These are phyloP conservation scores for Bruguiera parviflora DNA, from an alignment of 345 rosid genomes.

Conservation along the genomic window DNA sequence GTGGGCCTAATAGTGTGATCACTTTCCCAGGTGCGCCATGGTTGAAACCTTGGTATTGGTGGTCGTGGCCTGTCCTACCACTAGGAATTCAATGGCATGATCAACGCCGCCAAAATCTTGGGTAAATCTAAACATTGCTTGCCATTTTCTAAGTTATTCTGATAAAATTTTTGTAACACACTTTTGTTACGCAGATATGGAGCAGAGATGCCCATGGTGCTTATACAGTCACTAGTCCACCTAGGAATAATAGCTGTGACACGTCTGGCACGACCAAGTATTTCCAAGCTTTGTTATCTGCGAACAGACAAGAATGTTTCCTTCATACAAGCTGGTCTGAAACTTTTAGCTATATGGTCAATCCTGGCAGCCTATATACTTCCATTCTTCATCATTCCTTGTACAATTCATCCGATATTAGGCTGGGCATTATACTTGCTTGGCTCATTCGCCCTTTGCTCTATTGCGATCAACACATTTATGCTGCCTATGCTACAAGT, in stretches of 20 bases:
- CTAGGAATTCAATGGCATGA: constrained; percentile 84
- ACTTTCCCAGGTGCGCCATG: constrained; percentile 94
- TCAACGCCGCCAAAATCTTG: constrained; percentile 61
- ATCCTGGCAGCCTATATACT: constrained; percentile 66
- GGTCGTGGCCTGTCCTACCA: constrained; percentile 98
- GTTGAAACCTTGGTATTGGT: constrained; percentile 99
- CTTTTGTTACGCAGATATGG: constrained; percentile 44
- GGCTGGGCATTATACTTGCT: constrained; percentile 84
- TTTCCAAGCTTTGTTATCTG: constrained; percentile 79
- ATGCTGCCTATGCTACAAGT: constrained; percentile 60
- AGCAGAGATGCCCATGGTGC: constrained; percentile 64
- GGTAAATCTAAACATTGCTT: constrained; percentile 34
- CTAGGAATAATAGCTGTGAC: constrained; percentile 59
- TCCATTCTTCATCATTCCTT: constrained; percentile 76
- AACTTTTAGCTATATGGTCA: constrained; percentile 59
- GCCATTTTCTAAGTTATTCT: not conserved
- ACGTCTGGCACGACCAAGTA: constrained; percentile 57
- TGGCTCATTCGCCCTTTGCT: constrained; percentile 60
- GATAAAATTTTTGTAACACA: not conserved
- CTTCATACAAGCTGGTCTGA: constrained; percentile 51
- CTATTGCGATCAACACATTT: constrained; percentile 58
- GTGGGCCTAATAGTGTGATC: constrained; percentile 90
- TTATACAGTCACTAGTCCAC: constrained; percentile 59
- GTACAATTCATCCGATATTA: constrained; percentile 70
- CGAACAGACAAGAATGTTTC: constrained; percentile 51